These are phyloP conservation scores for Leccinellum luteum DNA, from an alignment of 768 basidiomycete genomes.

Conservation along the genomic window DNA sequence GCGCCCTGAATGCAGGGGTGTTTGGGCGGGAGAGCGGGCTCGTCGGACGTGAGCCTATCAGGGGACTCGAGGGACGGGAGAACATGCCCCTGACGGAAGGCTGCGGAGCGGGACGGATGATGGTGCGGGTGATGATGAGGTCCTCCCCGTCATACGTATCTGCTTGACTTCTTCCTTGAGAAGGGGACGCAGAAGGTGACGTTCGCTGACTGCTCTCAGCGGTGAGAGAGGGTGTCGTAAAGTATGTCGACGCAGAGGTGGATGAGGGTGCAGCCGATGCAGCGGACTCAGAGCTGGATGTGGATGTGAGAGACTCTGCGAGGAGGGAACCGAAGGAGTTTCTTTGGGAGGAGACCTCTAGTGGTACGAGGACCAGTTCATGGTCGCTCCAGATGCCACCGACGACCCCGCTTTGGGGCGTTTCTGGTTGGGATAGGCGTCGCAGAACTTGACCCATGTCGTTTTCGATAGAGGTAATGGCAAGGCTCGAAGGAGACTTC, in stretches of 20 bases:
- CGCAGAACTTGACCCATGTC: conserved; percentile 31
- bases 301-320: conserved; percentile 13
- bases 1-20: conserved; percentile 23
- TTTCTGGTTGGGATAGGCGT: conserved; percentile 19
- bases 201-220: conserved; percentile 7
- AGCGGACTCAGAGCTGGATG: conserved; percentile 9
- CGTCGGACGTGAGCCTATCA: conserved; percentile 26
- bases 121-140: conserved; percentile 35
- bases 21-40: conserved; percentile 22
- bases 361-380: conserved; percentile 32
- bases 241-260: conserved; percentile 22
- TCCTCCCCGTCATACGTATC: conserved; percentile 31
- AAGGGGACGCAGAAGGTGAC: conserved; percentile 6
- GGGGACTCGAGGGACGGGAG: conserved; percentile 30
- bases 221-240: conserved; percentile 16
- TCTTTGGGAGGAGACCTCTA: conserved; percentile 23
- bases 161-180: conserved; percentile 16
- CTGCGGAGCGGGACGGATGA: conserved; percentile 34
- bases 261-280: conserved; percentile 5
- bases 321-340: conserved; percentile 16
- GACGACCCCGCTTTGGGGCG: conserved; percentile 18
- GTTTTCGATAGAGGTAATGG: conserved; percentile 9
- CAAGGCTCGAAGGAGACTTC: conserved; percentile 17
- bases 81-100: conserved; percentile 24
- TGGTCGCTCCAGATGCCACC: conserved; percentile 36